Evolutionary conservation across 208 protist genomes (phyloP).

Genomic region (Borovskyia barvae): DNA sequence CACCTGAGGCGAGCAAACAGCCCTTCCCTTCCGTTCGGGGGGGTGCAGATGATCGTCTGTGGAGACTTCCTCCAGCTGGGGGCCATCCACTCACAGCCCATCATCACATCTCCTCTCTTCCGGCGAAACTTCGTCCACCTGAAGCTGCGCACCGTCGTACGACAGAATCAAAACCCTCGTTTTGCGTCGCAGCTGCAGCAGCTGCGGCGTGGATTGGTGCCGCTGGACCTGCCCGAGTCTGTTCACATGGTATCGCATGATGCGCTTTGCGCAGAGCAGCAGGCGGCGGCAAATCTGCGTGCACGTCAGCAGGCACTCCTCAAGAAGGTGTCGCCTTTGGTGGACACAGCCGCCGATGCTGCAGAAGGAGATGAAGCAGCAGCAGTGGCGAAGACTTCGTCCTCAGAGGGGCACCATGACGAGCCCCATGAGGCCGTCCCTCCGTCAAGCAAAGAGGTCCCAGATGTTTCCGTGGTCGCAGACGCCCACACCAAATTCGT

Average conservation of each 20-base stretch:
- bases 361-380: not conserved
- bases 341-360: not conserved
- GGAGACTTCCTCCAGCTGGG: constrained; percentile 93
- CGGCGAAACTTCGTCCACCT: constrained; percentile 77
- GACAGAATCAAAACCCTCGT: constrained; percentile 40
- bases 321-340: constrained; percentile 4
- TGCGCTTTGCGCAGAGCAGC: constrained; percentile 19
- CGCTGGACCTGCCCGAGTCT: constrained; percentile 54
- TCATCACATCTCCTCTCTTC: constrained; percentile 75
- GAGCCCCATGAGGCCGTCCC: not conserved
- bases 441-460: not conserved
- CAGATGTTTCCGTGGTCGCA: not conserved
- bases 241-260: constrained; percentile 45
- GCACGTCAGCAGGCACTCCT: constrained; percentile 30
- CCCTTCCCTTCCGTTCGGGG: constrained; percentile 84
- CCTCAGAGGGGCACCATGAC: not conserved
- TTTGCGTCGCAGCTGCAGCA: constrained; percentile 71
- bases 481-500: constrained; percentile 23
- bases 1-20: constrained; percentile 76
- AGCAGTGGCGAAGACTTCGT: not conserved
- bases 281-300: constrained; percentile 8
- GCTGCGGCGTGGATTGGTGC: constrained; percentile 74
- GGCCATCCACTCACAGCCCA: constrained; percentile 52
- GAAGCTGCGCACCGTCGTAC: constrained; percentile 66
- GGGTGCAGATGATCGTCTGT: constrained; percentile 90